phyloP scores from a whole-genome alignment of 345 rosid genomes.

The Arabidopsis thaliana region TAIR10.1 NC_003071.7:8687001-8687500 shows the following conservation, averaged over 20 bases:
- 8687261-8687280: background rate
- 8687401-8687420: slow-evolving; percentile 17
- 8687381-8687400: slow-evolving; percentile 11
- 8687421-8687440: slow-evolving; percentile 26
- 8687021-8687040: slow-evolving; percentile 28
- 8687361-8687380: background rate
- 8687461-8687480: slow-evolving; percentile 42
- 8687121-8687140: slow-evolving; percentile 22
- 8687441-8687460: slow-evolving; percentile 41
- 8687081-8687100: slow-evolving; percentile 21
- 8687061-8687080: slow-evolving; percentile 29
- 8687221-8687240: slow-evolving; percentile 3
- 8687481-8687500: slow-evolving; percentile 37
- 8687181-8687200: slow-evolving; percentile 8
- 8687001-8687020: background rate
- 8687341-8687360: background rate
- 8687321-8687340: background rate
- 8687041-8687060: background rate
- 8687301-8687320: slow-evolving; percentile 7
- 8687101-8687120: slow-evolving; percentile 16
- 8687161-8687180: slow-evolving; percentile 41
- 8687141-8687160: slow-evolving; percentile 16
- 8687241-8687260: background rate
- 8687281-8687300: slow-evolving; percentile 13
- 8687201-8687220: slow-evolving; percentile 1